phyloP scores from a whole-genome alignment of 164 flowering plant genomes.

The Piper betle region DNA sequence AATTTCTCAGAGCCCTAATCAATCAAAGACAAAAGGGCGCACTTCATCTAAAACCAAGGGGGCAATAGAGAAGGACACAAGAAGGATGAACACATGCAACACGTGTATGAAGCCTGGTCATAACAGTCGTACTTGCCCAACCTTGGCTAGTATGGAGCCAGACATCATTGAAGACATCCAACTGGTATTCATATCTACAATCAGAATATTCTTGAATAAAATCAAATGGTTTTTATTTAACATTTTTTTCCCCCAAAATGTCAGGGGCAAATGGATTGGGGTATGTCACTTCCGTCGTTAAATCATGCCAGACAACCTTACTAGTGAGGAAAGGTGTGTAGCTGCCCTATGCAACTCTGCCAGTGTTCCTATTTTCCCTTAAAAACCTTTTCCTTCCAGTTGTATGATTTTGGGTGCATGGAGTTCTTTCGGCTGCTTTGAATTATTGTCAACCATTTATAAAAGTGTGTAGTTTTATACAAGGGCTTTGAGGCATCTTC shows the following conservation, averaged over 20 bases:
- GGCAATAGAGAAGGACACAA: background rate
- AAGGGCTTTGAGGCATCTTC: no score
- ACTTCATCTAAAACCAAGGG: constrained; percentile 1
- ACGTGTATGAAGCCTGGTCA: constrained; percentile 8
- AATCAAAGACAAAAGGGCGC: constrained; percentile 1
- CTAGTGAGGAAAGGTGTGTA: background rate
- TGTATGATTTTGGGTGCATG: no score
- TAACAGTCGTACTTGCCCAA: constrained; percentile 6
- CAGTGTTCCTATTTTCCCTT: no score
- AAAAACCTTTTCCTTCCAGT: no score
- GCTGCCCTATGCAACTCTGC: no score
- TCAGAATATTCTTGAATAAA: background rate
- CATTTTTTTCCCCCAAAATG: background rate
- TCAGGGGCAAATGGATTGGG: constrained; percentile 2
- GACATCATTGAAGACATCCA: constrained; percentile 4
- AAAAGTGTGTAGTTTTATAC: no score
- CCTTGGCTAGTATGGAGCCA: background rate
- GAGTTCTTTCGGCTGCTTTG: no score
- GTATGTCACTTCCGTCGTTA: constrained; percentile 1
- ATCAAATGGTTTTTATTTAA: no score
- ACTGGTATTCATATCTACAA: background rate
- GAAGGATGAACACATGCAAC: constrained; percentile 4
- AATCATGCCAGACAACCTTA: constrained; percentile 3
- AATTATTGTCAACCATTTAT: no score
- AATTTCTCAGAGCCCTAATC: background rate